Base-by-base conservation (phyloP, 108 stramenopile species). In the Epipyxis sp. region DNA sequence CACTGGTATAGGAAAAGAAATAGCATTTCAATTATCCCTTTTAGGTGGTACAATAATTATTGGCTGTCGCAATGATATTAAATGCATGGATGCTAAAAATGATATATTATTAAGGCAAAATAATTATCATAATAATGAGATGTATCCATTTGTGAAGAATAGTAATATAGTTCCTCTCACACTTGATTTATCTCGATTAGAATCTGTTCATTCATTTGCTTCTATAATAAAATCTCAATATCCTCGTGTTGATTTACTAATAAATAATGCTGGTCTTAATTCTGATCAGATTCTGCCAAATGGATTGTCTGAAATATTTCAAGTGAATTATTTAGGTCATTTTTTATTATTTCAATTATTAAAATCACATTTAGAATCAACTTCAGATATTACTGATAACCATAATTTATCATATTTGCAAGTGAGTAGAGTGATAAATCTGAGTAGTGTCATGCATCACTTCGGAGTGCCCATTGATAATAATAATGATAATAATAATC, bases 1-100 rank as follows among this genome's bases (percentile, higher is more conserved):
- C 71, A 74, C 71, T 42, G 71, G 71, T 54, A 74, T 74, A 10
- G 71, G 71, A 13, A 74, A 74, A 57, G 50, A 27, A 25, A 74
- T 42, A 6, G 71, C 71, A 29, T 10, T 6, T 10, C 6, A 74
- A 29, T 29, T 74, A 6, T 13, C 27, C 3, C 10, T 6, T 10
- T 57, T 3, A 10, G 71, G 71, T 43, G 71, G 41, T 13, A 46
- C 44, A 29, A 42, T 74, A 43, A 37, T 74, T 29, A 13, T 74
- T 6, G 71, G 41, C 27, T 74, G 71, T 74, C 71, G 71, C 3
- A 42, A 74, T 74, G 50, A 74, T 10, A 27, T 6, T 6, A 74
- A 57, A 42, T 37, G 46, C 10, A 13, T 57, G 71, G 46, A 27
- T 13, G 71, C 71, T 34, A 42, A 20, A 3, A 29, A 6, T 10